Percentiles rank a stretch among this genome's conserved stretches.
phyloP scores from a whole-genome alignment of 2,329 filamentous ascomycete species.

The Fusarium sp. region DNA sequence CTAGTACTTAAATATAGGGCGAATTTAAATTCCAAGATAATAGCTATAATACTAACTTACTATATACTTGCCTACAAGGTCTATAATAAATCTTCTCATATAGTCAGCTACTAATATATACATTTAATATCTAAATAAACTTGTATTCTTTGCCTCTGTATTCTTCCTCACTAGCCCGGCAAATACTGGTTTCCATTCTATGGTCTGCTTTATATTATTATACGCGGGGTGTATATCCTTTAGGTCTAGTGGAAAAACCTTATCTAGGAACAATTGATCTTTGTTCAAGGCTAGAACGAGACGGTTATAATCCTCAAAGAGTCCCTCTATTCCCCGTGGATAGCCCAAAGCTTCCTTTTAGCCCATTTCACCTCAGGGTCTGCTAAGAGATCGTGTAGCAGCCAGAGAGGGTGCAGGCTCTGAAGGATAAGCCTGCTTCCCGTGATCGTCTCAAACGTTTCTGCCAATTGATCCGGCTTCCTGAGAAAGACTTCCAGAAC shows the following conservation, averaged over 20 bases:
- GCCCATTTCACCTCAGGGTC: fast-evolving
- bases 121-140: fast-evolving
- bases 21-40: too few relatives aligned
- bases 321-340: fast-evolving
- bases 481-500: not conserved
- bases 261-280: fast-evolving
- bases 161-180: fast-evolving
- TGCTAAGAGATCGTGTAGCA: fast-evolving
- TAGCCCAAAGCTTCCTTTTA: fast-evolving
- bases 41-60: too few relatives aligned
- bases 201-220: fast-evolving
- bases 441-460: fast-evolving
- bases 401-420: not conserved
- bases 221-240: fast-evolving
- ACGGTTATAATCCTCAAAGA: fast-evolving
- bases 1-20: too few relatives aligned
- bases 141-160: fast-evolving
- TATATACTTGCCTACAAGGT: too few relatives aligned
- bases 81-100: not conserved
- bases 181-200: not conserved
- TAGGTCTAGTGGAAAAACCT: fast-evolving
- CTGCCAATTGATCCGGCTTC: fast-evolving
- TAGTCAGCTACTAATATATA: not conserved
- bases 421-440: fast-evolving
- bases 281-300: fast-evolving